A percentile compares a stretch with the other conserved stretches of the same genome.
phyloP scores from a whole-genome alignment of 148 eudicot species.

The Linanthus parryae region DNA sequence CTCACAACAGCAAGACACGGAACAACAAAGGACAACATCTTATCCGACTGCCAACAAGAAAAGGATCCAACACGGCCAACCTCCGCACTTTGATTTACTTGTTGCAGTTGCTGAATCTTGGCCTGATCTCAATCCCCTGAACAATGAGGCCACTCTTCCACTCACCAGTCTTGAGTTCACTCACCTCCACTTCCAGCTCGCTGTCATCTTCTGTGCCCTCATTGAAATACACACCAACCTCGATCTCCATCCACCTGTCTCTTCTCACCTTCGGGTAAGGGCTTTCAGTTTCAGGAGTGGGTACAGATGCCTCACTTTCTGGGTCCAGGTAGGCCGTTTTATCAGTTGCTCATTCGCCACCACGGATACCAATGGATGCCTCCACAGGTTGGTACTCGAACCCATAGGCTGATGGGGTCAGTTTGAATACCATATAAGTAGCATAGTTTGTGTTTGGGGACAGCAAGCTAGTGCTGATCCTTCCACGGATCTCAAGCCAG shows the following conservation, averaged over 20 bases:
- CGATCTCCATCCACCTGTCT: slow-evolving; percentile 66
- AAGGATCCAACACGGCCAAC: too few relatives aligned
- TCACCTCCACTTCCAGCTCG: slow-evolving; percentile 31
- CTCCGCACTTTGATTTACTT: too few relatives aligned
- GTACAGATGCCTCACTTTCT: slow-evolving; percentile 4
- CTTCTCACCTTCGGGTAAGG: slow-evolving; percentile 29
- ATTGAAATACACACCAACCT: slow-evolving; percentile 40
- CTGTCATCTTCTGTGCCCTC: slow-evolving; percentile 8
- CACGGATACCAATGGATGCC: slow-evolving; percentile 15
- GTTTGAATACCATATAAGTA: slow-evolving; percentile 43
- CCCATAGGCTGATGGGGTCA: slow-evolving; percentile 24
- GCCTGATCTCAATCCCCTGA: slow-evolving; percentile 68
- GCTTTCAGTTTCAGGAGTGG: slow-evolving; percentile 5
- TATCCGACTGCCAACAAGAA: too few relatives aligned
- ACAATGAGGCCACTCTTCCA: slow-evolving; percentile 61
- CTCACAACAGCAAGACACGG: too few relatives aligned
- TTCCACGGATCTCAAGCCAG: slow-evolving; percentile 50
- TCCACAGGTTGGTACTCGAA: slow-evolving; percentile 26
- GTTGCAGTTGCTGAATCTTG: too few relatives aligned
- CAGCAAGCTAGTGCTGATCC: slow-evolving; percentile 23
- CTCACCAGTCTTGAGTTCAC: slow-evolving; percentile 28
- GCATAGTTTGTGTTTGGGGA: slow-evolving; percentile 41
- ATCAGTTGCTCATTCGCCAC: slow-evolving; percentile 20
- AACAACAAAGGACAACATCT: too few relatives aligned
- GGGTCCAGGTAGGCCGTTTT: slow-evolving; percentile 21